A percentile compares a stretch with the other conserved stretches of the same genome.
Evolutionary conservation across 139 green algal species (phyloP).

Genomic region (Tetradesmus lagerheimii): DNA sequence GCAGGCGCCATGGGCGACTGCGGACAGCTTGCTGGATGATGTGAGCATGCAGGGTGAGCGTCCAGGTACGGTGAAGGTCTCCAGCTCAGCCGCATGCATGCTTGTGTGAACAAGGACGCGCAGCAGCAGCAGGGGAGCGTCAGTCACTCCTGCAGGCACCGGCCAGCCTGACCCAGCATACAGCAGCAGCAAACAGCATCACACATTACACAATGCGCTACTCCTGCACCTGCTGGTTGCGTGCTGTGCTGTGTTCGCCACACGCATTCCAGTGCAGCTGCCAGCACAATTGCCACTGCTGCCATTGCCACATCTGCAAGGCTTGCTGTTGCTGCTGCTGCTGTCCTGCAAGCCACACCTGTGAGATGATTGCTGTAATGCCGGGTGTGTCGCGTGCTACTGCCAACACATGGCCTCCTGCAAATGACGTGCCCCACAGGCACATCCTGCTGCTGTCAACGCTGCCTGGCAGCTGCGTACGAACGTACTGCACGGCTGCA

Average conservation of each 20-base stretch:
- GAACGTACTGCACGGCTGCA: conserved; percentile 50
- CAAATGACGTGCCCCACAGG: conserved; percentile 67
- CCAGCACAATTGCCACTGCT: neutral
- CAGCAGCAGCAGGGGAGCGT: neutral
- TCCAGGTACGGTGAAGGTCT: too few species aligned
- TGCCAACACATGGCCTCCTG: conserved; percentile 65
- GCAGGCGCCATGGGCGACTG: too few species aligned
- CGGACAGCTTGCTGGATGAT: too few species aligned
- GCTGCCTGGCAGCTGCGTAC: neutral
- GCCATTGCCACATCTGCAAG: neutral
- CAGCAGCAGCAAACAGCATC: neutral
- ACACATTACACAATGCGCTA: neutral
- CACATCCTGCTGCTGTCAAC: conserved; percentile 51
- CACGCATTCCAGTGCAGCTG: neutral
- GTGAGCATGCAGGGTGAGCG: neutral
- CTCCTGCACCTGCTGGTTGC: neutral
- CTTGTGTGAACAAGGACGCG: neutral
- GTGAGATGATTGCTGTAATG: conserved; percentile 48
- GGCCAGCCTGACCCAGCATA: neutral
- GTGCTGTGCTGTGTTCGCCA: neutral
- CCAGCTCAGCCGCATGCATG: neutral
- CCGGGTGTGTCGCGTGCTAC: conserved; percentile 26
- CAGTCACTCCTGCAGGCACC: neutral
- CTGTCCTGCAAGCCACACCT: conserved; percentile 57
- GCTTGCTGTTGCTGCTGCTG: neutral